Evolutionary conservation across 169 alveolate species (phyloP).

Genomic region (Babesia bovis): DNA sequence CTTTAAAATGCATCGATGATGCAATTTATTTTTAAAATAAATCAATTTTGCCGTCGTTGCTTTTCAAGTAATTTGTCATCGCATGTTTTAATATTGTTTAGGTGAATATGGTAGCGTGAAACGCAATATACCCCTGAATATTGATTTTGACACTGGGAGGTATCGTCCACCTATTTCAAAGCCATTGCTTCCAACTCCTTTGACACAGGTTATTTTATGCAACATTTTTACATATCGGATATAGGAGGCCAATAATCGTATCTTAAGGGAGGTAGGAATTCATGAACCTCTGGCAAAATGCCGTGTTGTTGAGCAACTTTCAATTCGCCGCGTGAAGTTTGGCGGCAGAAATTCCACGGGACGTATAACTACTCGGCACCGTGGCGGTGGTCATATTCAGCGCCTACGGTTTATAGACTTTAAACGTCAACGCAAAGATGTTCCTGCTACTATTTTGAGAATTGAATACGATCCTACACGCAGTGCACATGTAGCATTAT

Average conservation of each 20-base stretch:
- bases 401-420: slow-evolving; percentile 87
- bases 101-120: slow-evolving; percentile 70
- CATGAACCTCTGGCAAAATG: slow-evolving; percentile 63
- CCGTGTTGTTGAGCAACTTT: slow-evolving; percentile 78
- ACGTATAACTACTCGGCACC: slow-evolving; percentile 76
- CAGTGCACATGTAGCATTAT: slow-evolving; percentile 82
- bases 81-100: neutral
- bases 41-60: neutral
- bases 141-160: slow-evolving; percentile 80
- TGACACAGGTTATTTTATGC: slow-evolving; percentile 58
- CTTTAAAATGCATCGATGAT: neutral
- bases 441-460: slow-evolving; percentile 83
- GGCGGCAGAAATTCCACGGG: slow-evolving; percentile 84
- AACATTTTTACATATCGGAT: slow-evolving; percentile 13
- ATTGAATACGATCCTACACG: slow-evolving; percentile 84
- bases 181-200: slow-evolving; percentile 64
- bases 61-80: neutral
- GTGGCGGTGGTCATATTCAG: slow-evolving; percentile 86
- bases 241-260: slow-evolving; percentile 44
- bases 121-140: slow-evolving; percentile 73
- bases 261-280: slow-evolving; percentile 21
- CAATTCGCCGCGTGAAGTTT: slow-evolving; percentile 75
- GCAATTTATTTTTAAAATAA: neutral
- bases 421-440: slow-evolving; percentile 85
- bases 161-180: slow-evolving; percentile 67